Base-by-base conservation (phyloP, 2,329 filamentous ascomycete genomes). In the Xylariales sp. region DNA sequence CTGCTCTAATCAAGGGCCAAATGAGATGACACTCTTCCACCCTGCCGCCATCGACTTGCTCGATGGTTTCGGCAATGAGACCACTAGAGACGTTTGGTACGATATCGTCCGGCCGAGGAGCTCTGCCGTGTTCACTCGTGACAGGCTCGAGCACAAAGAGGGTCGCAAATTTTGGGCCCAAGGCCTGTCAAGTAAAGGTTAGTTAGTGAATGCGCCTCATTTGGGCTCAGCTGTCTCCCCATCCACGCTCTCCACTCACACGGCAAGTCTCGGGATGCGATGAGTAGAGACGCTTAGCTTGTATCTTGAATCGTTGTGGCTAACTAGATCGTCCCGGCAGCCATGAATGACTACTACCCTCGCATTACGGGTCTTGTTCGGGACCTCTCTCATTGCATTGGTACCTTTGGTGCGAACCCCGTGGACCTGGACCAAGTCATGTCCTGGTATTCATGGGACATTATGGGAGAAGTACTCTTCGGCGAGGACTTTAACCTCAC, bases 31-130 rank as follows among this genome's bases (percentile, higher is more conserved):
- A 1, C 5, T 73, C 5, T 65, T 72, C 53, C 49, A 71, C 30
- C 67, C 69, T 32, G 50, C 55, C n/a, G 70, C 65, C 14, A 58
- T 67, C 43, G 66, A 72, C 32, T 41, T 72, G 1, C 65, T 73
- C 14, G 72, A 73, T 45, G 72, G 72, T 10, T 69, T 66, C 45
- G 57, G 63, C 18, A 72, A 69, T 30, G 66, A 67, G 32, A 73
- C 67, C 18, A 69, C 67, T 7, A 66, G 65, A 43, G 72, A 72
- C 50, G 62, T 72, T 8, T 73, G 71, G 71, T 73, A 73, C 46
- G 72, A 73, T 54, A 69, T 73, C 30, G 50, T 73, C 6, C 55
- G 53, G 48, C 72, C 72, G 3, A 62, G 61, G 55, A 65, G 43
- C 18, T 73, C 72, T 46, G 71, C 69, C 18, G 53, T 73, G 62